These are phyloP conservation scores for Syzygium grande DNA, from an alignment of 345 rosid species.

Conservation along the genomic window DNA sequence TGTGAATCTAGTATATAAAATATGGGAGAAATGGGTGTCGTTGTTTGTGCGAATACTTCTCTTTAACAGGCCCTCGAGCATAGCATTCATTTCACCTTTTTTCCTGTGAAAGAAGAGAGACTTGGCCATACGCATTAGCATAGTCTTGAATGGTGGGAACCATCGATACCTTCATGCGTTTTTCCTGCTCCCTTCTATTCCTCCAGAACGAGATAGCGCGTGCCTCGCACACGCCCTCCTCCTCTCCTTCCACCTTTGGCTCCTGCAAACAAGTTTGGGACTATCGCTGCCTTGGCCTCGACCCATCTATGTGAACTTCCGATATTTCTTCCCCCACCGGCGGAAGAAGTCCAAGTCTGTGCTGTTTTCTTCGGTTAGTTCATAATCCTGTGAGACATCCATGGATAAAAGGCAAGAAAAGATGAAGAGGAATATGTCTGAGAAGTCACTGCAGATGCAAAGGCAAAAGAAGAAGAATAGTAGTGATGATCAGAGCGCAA, in stretches of 20 bases:
- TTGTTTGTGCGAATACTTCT: not conserved
- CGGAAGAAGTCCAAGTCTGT: not conserved
- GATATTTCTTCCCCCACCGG: not conserved
- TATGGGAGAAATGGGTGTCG: not conserved
- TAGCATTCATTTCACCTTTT: not conserved
- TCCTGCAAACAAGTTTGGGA: constrained; percentile 39
- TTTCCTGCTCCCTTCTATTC: not conserved
- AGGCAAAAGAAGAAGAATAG: constrained; percentile 3
- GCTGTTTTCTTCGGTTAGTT: not conserved
- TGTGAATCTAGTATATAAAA: not conserved
- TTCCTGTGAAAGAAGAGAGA: not conserved
- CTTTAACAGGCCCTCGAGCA: not conserved
- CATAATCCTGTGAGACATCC: not conserved
- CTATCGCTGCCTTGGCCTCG: constrained; percentile 39
- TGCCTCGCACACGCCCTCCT: not conserved
- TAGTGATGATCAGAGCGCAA: constrained; percentile 8
- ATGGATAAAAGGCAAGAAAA: not conserved
- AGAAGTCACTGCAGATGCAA: constrained; percentile 15
- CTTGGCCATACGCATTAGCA: not conserved
- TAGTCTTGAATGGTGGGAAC: not conserved
- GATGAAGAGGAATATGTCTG: constrained; percentile 3
- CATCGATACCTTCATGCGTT: not conserved
- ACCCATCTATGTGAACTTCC: constrained; percentile 15
- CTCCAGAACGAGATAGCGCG: not conserved
- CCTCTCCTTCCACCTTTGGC: constrained; percentile 17